These are phyloP conservation scores for Globisporangium polare DNA, from an alignment of 352 stramenopile species.

Conservation along the genomic window DNA sequence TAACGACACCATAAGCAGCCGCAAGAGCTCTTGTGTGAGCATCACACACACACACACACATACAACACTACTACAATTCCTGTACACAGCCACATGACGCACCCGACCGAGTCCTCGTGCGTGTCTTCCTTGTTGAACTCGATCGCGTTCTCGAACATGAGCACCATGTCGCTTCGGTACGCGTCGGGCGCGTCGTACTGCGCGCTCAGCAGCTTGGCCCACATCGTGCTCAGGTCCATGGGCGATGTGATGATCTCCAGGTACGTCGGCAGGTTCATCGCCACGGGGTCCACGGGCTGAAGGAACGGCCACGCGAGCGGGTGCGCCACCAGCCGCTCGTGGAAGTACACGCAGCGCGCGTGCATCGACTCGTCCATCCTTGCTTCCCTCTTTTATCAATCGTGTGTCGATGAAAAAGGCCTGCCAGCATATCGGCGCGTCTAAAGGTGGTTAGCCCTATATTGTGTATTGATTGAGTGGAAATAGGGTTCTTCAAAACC, in stretches of 20 bases:
- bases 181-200: conserved; percentile 52
- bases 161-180: conserved; percentile 67
- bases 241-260: conserved; percentile 92
- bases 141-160: conserved; percentile 86
- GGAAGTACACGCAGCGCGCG: conserved; percentile 51
- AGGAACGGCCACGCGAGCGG: conserved; percentile 87
- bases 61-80: background rate
- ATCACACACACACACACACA: background rate
- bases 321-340: conserved; percentile 61
- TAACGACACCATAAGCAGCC: background rate
- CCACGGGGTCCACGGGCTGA: conserved; percentile 93
- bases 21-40: background rate
- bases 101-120: conserved; percentile 71
- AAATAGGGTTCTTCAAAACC: too few species aligned
- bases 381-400: too few species aligned
- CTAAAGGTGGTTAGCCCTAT: too few species aligned
- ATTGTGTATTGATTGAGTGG: too few species aligned
- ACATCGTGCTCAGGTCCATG: conserved; percentile 97
- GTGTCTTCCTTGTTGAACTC: conserved; percentile 84
- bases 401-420: too few species aligned
- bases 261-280: conserved; percentile 92
- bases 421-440: too few species aligned
- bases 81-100: conserved; percentile 12
- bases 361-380: conserved; percentile 36
- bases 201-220: conserved; percentile 57